Evolutionary conservation across 441 rosid genomes (phyloP).

Genomic region (Bruguiera hainesii): DNA sequence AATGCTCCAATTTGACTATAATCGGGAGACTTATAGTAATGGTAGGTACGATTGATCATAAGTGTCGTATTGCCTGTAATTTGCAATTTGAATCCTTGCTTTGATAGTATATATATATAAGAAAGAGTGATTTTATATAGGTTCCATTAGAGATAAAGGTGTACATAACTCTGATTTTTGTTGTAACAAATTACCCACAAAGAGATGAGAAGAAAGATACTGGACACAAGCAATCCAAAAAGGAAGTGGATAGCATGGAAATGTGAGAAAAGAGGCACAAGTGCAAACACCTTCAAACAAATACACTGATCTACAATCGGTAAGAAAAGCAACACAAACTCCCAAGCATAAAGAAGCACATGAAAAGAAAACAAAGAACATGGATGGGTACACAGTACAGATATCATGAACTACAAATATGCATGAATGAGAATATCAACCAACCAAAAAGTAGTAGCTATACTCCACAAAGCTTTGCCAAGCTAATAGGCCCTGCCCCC

Average conservation of each 20-base stretch:
- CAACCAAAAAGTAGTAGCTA: not conserved
- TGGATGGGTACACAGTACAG: conserved; percentile 17
- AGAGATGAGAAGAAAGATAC: conserved; percentile 27
- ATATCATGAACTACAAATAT: conserved; percentile 20
- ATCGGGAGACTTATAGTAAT: too few species aligned
- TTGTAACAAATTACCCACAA: conserved; percentile 10
- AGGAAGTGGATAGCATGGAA: conserved; percentile 19
- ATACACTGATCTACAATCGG: conserved; percentile 34
- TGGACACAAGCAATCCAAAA: conserved; percentile 30
- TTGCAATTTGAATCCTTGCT: too few species aligned
- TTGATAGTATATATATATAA: too few species aligned
- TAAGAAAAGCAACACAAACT: conserved; percentile 38
- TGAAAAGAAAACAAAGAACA: not conserved
- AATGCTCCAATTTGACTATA: too few species aligned
- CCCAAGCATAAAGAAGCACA: conserved; percentile 42
- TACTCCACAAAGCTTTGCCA: not conserved
- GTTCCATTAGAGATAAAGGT: too few species aligned
- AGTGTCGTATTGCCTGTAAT: too few species aligned
- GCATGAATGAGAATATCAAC: conserved; percentile 14
- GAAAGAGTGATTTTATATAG: too few species aligned
- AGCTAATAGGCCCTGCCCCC: not conserved
- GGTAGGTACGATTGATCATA: too few species aligned
- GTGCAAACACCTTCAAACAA: conserved; percentile 56
- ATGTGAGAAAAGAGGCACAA: conserved; percentile 23
- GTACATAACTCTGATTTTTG: not conserved